A percentile compares a stretch with the other conserved stretches of the same genome.
Evolutionary conservation across 768 basidiomycete genomes (phyloP).

Genomic region (Tricholoma hemisulphureum): DNA sequence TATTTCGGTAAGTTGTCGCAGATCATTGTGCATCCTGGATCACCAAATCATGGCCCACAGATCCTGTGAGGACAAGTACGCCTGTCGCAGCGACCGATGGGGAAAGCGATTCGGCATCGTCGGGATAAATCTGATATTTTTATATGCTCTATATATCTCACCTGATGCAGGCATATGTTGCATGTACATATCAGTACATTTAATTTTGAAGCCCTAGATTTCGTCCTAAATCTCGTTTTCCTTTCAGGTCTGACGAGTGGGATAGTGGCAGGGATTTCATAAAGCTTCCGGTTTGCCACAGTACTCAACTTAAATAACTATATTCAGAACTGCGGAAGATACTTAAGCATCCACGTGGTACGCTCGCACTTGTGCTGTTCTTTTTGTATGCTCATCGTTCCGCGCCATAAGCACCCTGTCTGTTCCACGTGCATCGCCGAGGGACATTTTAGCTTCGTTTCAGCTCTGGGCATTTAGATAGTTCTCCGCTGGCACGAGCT

Average conservation of each 20-base stretch:
- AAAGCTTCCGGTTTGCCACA: background rate
- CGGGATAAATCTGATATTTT: slow-evolving; percentile 34
- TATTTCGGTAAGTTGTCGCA: slow-evolving; percentile 71
- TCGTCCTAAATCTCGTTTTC: slow-evolving; percentile 7
- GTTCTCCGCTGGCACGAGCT: too few species aligned
- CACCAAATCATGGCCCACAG: slow-evolving; percentile 35
- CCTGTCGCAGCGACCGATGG: slow-evolving; percentile 49
- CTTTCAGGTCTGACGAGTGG: slow-evolving; percentile 5
- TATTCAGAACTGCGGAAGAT: slow-evolving; percentile 8
- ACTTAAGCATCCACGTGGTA: slow-evolving; percentile 15
- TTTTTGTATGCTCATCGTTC: slow-evolving; percentile 12
- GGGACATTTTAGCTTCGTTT: too few species aligned
- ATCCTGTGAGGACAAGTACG: slow-evolving; percentile 58
- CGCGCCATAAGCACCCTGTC: background rate
- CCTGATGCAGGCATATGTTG: slow-evolving; percentile 10
- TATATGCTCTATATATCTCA: slow-evolving; percentile 12
- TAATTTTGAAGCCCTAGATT: too few species aligned
- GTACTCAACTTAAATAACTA: background rate
- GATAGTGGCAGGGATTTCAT: background rate
- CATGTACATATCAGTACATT: slow-evolving; percentile 17
- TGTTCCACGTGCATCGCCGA: background rate
- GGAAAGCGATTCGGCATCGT: slow-evolving; percentile 63
- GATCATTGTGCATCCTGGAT: slow-evolving; percentile 10
- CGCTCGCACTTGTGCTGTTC: background rate
- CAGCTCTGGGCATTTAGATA: background rate